phyloP scores from a whole-genome alignment of 176 grass and related monocot genomes.

The Oryza glumipatula region DNA sequence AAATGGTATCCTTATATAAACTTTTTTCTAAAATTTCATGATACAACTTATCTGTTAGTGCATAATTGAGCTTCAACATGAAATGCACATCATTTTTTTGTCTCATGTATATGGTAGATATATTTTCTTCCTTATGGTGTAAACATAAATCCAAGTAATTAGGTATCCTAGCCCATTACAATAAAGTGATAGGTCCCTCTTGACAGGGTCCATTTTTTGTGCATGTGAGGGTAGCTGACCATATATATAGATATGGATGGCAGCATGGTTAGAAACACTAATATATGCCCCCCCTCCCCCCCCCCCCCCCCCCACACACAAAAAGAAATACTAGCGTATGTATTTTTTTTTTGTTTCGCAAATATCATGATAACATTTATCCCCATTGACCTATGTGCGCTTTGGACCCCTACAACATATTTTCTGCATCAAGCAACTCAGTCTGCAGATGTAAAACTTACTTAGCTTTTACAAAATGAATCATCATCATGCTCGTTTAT shows the following conservation, averaged over 20 bases:
- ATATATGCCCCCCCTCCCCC: not conserved
- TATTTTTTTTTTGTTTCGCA: not conserved
- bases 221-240: not conserved
- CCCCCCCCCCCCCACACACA: not conserved
- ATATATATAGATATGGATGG: not conserved
- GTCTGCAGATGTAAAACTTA: not conserved
- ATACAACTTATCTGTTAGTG: constrained; percentile 8
- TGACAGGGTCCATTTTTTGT: not conserved
- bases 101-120: not conserved
- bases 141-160: not conserved
- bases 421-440: not conserved
- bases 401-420: not conserved
- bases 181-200: not conserved
- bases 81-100: not conserved
- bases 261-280: not conserved
- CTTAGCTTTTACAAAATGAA: not conserved
- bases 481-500: not conserved
- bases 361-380: no score
- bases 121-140: not conserved
- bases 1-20: constrained; percentile 64
- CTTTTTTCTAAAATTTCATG: constrained; percentile 23
- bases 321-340: not conserved
- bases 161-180: not conserved
- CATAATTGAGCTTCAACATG: constrained; percentile 13
- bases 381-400: not conserved